Evolutionary conservation across 306 rosid genomes (phyloP), one percentile per base, ranked within the genome.

Genomic region (Psophocarpus tetragonolobus): DNA sequence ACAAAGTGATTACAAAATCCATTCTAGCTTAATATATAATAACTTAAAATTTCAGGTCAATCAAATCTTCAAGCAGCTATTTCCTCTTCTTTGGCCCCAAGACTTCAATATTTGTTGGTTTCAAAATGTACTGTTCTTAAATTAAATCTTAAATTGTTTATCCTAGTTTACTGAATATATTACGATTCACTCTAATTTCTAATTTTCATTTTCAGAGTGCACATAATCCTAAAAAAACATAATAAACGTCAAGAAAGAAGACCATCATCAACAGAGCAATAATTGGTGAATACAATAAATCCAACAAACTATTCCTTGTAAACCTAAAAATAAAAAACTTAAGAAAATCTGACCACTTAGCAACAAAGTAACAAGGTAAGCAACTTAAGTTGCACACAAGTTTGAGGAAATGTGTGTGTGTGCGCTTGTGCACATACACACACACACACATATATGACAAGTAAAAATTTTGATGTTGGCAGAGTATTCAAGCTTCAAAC

Each of bases 401-500:
- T 20, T 73, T 13, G 18, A 35, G 58, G 35, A 15, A 47, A 8
- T n/a, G n/a, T n/a, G n/a, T n/a, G n/a, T n/a, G n/a, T n/a, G n/a
- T n/a, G n/a, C n/a, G n/a, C n/a, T n/a, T n/a, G n/a, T n/a, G n/a
- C n/a, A n/a, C n/a, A n/a, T n/a, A n/a, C n/a, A n/a, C 3, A 20
- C 65, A 14, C 65, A 27, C 64, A 27, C 20, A 27, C 6, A 27
- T 27, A 23, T 13, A 21, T 41, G 44, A 42, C 47, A 56, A 33
- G 72, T 33, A 24, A 29, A 41, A 60, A 8, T 4, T 29, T 56
- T 38, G 20, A 71, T 14, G 80, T 32, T 58, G 54, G 26, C 64
- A 62, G 68, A 53, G 66, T 45, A 77, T 41, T 39, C 61, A 73
- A 41, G 60, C 32, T 56, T 58, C 21, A 75, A 4, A 71, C 6